phyloP scores from a whole-genome alignment of 768 basidiomycete genomes.

The Gelatoporia subvermispora region DNA sequence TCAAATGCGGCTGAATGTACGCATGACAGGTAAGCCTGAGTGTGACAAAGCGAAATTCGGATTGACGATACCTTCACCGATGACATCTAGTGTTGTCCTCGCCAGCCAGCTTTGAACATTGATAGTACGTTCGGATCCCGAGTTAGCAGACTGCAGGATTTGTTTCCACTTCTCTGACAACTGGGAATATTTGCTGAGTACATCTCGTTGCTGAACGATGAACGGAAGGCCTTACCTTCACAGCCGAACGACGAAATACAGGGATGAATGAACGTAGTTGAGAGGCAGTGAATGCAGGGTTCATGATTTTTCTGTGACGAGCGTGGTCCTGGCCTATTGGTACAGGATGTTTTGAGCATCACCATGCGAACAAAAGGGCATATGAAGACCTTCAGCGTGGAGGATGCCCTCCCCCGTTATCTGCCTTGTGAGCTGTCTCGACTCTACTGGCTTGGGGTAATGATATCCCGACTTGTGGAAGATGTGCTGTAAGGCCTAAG shows the following conservation, averaged over 20 bases:
- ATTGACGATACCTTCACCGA: conserved; percentile 22
- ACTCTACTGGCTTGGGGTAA: conserved; percentile 21
- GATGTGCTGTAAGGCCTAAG: conserved; percentile 16
- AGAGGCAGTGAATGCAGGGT: conserved; percentile 17
- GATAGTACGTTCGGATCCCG: conserved; percentile 1
- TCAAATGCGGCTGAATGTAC: conserved; percentile 19
- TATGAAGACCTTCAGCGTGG: conserved; percentile 10
- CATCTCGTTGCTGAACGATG: neutral
- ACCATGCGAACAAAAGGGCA: neutral
- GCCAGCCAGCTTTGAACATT: conserved; percentile 18
- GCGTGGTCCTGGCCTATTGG: conserved; percentile 14
- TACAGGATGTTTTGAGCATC: neutral
- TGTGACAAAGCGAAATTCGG: neutral
- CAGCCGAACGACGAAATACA: conserved; percentile 13
- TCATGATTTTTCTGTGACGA: conserved; percentile 19
- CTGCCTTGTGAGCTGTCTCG: conserved; percentile 12
- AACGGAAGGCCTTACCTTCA: conserved; percentile 12
- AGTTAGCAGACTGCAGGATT: conserved; percentile 3
- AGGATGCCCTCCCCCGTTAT: conserved; percentile 14
- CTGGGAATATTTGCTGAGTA: conserved; percentile 2
- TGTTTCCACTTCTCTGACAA: conserved; percentile 22
- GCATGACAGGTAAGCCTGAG: too few species aligned
- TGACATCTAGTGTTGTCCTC: conserved; percentile 22
- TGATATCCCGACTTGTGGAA: conserved; percentile 24
- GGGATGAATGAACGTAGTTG: conserved; percentile 20